phyloP scores from a whole-genome alignment of 345 rosid genomes.

The Salix suchowensis region DNA sequence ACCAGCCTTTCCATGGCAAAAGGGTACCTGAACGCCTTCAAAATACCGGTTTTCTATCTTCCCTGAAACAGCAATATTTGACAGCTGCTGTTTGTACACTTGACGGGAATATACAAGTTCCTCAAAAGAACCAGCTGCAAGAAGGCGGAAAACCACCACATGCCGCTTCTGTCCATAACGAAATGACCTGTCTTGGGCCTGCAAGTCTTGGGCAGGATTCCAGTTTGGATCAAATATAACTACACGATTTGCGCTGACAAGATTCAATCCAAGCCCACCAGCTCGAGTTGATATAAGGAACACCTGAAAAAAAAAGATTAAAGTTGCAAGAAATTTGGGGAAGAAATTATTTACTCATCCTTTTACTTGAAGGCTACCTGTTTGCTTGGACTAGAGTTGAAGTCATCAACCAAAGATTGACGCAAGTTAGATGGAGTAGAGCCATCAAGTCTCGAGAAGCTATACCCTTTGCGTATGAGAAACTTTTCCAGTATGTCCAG shows the following conservation, averaged over 20 bases:
- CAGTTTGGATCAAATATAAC: constrained; percentile 96
- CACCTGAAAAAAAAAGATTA: constrained; percentile 43
- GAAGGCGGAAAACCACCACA: constrained; percentile 88
- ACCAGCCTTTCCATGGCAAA: neutral
- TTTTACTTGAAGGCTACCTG: constrained; percentile 39
- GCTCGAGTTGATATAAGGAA: constrained; percentile 98
- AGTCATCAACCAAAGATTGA: constrained; percentile 80
- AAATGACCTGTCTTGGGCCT: constrained; percentile 94
- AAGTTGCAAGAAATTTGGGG: neutral
- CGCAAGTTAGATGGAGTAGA: constrained; percentile 80
- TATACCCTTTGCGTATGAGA: constrained; percentile 80
- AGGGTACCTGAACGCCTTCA: constrained; percentile 84
- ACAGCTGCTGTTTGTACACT: constrained; percentile 91
- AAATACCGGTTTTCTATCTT: constrained; percentile 90
- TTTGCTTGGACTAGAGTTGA: constrained; percentile 89
- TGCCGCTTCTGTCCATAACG: constrained; percentile 93
- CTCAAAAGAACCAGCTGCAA: constrained; percentile 95
- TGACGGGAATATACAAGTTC: constrained; percentile 86
- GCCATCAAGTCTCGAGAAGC: constrained; percentile 91
- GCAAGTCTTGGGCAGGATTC: constrained; percentile 94
- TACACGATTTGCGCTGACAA: constrained; percentile 89
- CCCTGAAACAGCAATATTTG: constrained; percentile 92
- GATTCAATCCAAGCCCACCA: constrained; percentile 98
- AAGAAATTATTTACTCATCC: neutral
- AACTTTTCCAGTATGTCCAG: constrained; percentile 86